Percentiles rank a stretch among this genome's conserved stretches.
phyloP scores from a whole-genome alignment of 345 rosid genomes.

The Theobroma cacao region DNA sequence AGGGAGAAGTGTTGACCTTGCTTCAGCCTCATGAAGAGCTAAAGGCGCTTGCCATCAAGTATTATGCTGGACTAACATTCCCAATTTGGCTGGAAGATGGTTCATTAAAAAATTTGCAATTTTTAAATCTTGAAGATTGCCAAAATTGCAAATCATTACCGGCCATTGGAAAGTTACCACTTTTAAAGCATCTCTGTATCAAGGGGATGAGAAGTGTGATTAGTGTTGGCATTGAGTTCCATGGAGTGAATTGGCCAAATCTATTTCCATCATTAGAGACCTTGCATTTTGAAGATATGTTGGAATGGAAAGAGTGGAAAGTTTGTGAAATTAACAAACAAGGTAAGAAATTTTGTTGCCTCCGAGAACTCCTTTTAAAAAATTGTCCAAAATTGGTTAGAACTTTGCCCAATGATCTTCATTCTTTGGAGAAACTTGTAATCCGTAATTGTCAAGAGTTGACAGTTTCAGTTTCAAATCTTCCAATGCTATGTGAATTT shows the following conservation, averaged over 20 bases:
- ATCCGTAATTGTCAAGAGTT: background rate
- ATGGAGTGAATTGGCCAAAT: background rate
- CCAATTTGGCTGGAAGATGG: conserved; percentile 24
- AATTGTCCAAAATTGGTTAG: background rate
- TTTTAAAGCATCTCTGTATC: conserved; percentile 10
- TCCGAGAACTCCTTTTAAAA: background rate
- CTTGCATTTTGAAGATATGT: conserved; percentile 9
- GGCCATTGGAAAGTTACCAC: conserved; percentile 21
- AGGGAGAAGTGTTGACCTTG: conserved; percentile 1
- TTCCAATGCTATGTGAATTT: background rate
- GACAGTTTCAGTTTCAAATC: background rate
- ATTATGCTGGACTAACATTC: conserved; percentile 9
- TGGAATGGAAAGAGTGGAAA: conserved; percentile 4
- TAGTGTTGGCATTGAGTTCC: conserved; percentile 14
- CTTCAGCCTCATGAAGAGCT: conserved; percentile 16
- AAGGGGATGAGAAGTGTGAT: background rate
- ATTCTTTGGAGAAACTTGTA: background rate
- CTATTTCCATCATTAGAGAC: conserved; percentile 12
- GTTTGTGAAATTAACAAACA: background rate
- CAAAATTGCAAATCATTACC: conserved; percentile 11
- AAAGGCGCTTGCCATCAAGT: conserved; percentile 9
- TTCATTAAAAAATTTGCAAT: conserved; percentile 1
- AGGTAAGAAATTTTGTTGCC: background rate
- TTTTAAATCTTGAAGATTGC: conserved; percentile 1
- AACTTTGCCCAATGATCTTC: background rate